Base-by-base conservation (phyloP, 78 protist species). In the Andalucia godoyi region DNA sequence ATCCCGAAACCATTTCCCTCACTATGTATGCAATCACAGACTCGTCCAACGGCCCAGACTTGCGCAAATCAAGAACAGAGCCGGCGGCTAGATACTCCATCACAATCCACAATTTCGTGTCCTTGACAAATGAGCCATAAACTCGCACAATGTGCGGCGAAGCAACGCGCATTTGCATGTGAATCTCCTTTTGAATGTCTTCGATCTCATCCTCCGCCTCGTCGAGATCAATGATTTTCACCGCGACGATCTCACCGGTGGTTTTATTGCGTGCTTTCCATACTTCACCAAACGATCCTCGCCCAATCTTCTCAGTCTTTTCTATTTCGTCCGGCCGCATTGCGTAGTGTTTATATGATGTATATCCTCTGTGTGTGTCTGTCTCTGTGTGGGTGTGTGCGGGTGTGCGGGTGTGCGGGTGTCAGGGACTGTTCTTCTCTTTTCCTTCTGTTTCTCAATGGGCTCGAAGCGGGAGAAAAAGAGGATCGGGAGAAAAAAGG, bases 31-130 rank as follows among this genome's bases (percentile, higher is more conserved):
- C 85, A 23, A 93, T 86, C 29, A 79, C 30, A 7, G 23, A 30
- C 68, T 93, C 99, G 17, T 74, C 84, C 12, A 90, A 27, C 30
- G 76, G 76, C 25, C 78, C 79, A 15, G 82, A 76, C 17, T 80
- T 73, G 77, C 86, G 70, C 45, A 88, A 43, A 61, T 88, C 98
- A 1, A 66, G 67, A 1, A 85, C 91, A 7, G 92, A 86, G 30
- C 99, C 96, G 36, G 95, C 97, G 0, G 75, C 89, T 25, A 91
- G 70, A 41, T 40, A 92, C 71, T 95, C 99, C 97, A 93, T 93
- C 18, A 92, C 68, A 25, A 95, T 93, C 94, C 93, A 91, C 36
- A 95, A 76, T 43, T 81, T 67, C 21, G 81, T 37, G 47, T 78
- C 92, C n/a, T 65, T 54, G 18, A 87, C 32, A 8, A 41, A 87